Evolutionary conservation across 1,284 basidiomycete genomes (phyloP).

Genomic region (Lentinus polychrous): DNA sequence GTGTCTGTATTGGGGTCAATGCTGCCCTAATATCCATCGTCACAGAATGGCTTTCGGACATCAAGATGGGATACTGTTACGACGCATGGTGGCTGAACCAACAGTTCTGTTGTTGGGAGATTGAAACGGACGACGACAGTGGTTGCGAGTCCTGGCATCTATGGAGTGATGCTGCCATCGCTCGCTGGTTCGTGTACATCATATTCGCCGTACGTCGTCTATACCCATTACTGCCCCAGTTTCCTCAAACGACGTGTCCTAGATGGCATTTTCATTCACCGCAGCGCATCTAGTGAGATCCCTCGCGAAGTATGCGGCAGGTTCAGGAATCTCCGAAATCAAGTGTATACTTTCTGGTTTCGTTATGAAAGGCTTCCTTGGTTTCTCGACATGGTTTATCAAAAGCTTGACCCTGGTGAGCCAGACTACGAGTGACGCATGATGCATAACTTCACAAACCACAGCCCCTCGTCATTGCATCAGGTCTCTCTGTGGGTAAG

Average conservation of each 20-base stretch:
- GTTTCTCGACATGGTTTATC: conserved; percentile 83
- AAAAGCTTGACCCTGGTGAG: conserved; percentile 88
- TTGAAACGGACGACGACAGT: conserved; percentile 74
- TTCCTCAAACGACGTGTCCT: conserved; percentile 4
- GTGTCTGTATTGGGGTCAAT: conserved; percentile 87
- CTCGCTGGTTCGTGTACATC: conserved; percentile 84
- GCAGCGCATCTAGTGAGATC: conserved; percentile 85
- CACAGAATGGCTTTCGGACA: conserved; percentile 97
- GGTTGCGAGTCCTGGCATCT: conserved; percentile 90
- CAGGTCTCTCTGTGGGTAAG: conserved; percentile 95
- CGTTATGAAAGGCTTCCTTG: conserved; percentile 92
- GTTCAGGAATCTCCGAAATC: conserved; percentile 98
- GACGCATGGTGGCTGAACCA: conserved; percentile 99
- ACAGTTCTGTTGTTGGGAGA: conserved; percentile 98
- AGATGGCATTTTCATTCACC: conserved; percentile 77
- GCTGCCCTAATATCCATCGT: conserved; percentile 93
- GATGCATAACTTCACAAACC: background rate
- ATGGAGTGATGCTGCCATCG: conserved; percentile 77
- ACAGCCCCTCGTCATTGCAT: conserved; percentile 95
- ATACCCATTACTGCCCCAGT: conserved; percentile 1
- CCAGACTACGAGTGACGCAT: conserved; percentile 7
- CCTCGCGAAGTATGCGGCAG: conserved; percentile 93
- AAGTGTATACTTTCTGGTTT: conserved; percentile 98
- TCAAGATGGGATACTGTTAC: conserved; percentile 95
- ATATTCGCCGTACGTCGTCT: conserved; percentile 70